A percentile compares a stretch with the other conserved stretches of the same genome.
phyloP scores from a whole-genome alignment of 2,329 filamentous ascomycete species.

The Cladosporium cucumerinum region DNA sequence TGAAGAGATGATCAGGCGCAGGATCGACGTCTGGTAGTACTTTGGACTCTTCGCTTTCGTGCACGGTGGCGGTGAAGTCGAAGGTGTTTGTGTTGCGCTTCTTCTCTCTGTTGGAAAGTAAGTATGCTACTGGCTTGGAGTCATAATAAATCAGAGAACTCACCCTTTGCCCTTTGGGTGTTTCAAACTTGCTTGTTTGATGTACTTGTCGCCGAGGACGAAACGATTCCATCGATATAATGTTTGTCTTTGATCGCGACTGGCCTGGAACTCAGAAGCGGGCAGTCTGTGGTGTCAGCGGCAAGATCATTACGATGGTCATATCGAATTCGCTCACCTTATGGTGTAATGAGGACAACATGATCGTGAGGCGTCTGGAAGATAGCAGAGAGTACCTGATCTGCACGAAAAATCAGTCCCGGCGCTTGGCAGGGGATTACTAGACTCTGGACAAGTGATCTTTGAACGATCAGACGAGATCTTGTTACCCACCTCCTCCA shows the following conservation, averaged over 20 bases:
- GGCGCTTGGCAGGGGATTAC: background rate
- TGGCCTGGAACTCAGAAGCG: slow-evolving; percentile 60
- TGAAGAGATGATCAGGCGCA: slow-evolving; percentile 63
- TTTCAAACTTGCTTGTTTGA: slow-evolving; percentile 59
- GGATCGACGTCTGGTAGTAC: slow-evolving; percentile 42
- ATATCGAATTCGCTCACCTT: slow-evolving; percentile 37
- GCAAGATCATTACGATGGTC: no score
- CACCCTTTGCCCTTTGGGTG: slow-evolving; percentile 67
- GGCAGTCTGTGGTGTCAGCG: slow-evolving; percentile 53
- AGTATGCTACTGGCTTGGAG: background rate
- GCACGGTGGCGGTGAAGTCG: slow-evolving; percentile 62
- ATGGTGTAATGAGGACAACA: slow-evolving; percentile 94
- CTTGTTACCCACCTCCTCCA: slow-evolving; percentile 65
- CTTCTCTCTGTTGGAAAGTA: slow-evolving; percentile 44
- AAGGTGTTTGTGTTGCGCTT: slow-evolving; percentile 66
- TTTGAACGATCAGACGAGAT: background rate
- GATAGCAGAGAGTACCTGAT: slow-evolving; percentile 65
- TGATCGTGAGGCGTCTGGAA: slow-evolving; percentile 71
- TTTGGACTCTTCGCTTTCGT: slow-evolving; percentile 61
- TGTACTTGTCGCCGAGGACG: slow-evolving; percentile 66
- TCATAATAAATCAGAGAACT: slow-evolving; percentile 19
- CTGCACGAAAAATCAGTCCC: slow-evolving; percentile 21
- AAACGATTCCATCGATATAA: slow-evolving; percentile 73
- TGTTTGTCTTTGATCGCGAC: slow-evolving; percentile 70
- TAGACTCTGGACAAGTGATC: background rate